A percentile compares a stretch with the other conserved stretches of the same genome.
Evolutionary conservation across 176 grass and related monocot genomes (phyloP).

Genomic region (Musa troglodytarum): DNA sequence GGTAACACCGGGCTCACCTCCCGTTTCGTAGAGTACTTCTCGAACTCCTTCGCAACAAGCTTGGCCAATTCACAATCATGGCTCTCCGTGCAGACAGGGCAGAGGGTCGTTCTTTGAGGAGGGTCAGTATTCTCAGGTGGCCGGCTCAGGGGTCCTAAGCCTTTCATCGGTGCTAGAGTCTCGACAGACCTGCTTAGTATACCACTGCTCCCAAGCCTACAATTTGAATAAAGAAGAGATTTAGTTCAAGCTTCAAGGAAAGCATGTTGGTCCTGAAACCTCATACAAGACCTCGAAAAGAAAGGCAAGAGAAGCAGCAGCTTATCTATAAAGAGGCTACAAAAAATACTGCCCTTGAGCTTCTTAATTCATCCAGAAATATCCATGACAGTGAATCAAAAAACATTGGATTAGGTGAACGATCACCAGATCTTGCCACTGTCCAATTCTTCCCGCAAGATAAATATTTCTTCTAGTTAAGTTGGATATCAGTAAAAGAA

Average conservation of each 20-base stretch:
- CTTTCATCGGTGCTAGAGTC: constrained; percentile 27
- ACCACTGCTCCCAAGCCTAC: constrained; percentile 46
- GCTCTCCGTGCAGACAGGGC: constrained; percentile 42
- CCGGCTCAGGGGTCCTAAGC: constrained; percentile 9
- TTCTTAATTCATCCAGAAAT: neutral
- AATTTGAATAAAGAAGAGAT: neutral
- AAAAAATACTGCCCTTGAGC: neutral
- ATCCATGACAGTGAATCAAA: neutral
- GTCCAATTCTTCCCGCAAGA: neutral
- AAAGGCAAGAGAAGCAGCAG: neutral
- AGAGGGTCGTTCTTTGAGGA: constrained; percentile 25
- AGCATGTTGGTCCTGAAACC: too few relatives aligned
- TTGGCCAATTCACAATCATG: constrained; percentile 57
- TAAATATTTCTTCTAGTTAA: neutral
- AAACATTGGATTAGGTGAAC: neutral
- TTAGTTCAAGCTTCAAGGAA: neutral
- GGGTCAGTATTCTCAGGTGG: neutral
- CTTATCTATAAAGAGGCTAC: neutral
- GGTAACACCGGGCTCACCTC: constrained; percentile 34
- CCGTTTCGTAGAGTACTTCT: constrained; percentile 25
- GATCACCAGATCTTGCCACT: neutral
- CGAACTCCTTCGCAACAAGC: constrained; percentile 26
- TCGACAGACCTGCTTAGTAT: constrained; percentile 39
- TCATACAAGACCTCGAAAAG: neutral
- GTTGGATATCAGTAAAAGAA: neutral